Conservation (phyloP, 371 early-diverging fungal species). For the Syncephalis fuscata region DNA sequence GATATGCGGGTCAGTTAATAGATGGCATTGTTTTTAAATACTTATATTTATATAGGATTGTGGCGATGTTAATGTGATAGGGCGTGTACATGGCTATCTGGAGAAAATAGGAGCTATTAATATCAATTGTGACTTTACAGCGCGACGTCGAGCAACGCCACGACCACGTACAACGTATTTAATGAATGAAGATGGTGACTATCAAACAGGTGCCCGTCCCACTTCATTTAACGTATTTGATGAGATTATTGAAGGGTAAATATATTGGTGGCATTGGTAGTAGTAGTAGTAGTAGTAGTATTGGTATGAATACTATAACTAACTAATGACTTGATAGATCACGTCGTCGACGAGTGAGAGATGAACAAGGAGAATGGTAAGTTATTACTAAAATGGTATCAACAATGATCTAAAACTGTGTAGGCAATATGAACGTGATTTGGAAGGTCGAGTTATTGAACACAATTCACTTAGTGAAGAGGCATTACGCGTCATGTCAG, state of each 20-base stretch:
- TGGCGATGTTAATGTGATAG: constrained; percentile 87
- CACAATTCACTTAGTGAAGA: constrained; percentile 19
- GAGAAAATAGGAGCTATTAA: constrained; percentile 73
- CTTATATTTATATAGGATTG: constrained; percentile 20
- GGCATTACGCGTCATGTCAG: constrained; percentile 6
- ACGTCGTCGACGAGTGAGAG: constrained; percentile 40
- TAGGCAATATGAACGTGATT: constrained; percentile 44
- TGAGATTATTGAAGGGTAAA: no score
- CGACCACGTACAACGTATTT: not conserved
- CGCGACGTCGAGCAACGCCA: constrained; percentile 5
- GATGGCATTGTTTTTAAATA: not conserved
- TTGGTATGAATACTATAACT: no score
- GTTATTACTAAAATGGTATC: no score
- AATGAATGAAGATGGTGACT: no score
- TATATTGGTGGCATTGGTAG: no score
- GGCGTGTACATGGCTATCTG: constrained; percentile 69
- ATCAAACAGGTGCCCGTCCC: no score
- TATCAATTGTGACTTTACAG: constrained; percentile 14
- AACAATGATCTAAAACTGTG: not conserved
- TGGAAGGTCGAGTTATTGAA: constrained; percentile 43
- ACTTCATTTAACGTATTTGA: no score
- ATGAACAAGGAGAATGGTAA: constrained; percentile 47
- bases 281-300: no score
- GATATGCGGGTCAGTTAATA: not conserved
- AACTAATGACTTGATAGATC: constrained; percentile 10